Evolutionary conservation across 2,329 filamentous ascomycete genomes (phyloP), one percentile per base, ranked within the genome.

Genomic region (Aurifilum marmelostoma): DNA sequence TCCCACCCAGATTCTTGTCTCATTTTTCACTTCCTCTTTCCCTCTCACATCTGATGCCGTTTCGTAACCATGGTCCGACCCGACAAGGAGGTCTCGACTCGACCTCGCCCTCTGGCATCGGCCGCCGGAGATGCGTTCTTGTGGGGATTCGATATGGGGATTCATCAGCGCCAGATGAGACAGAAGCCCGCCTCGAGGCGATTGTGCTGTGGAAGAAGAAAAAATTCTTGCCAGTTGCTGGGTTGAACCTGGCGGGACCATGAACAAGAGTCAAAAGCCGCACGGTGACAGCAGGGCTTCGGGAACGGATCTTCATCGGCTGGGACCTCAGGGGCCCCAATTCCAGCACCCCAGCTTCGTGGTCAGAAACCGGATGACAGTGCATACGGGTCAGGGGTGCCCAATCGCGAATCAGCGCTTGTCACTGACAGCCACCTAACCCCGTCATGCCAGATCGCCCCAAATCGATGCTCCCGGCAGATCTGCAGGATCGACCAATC

Each of bases 311-410:
- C 68, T 69, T 64, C 65, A 69, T 69, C 68, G 65, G 68, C 52
- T 69, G 37, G 37, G 29, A 67, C 58, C 8, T 37, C 18, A 37
- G 18, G 58, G 32, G 6, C 34, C 47, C 41, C 65, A 56, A 37
- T 58, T 47, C 64, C 58, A 60, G 52, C 43, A n/a, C 39, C 29
- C 41, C 54, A 61, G 39, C 61, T 54, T 41, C 66, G 34, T 60
- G 69, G 63, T 34, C 69, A 71, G 69, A 71, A 71, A 71, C 69
- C 67, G 69, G 69, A 71, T 71, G 69, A 69, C 69, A 71, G 67
- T 71, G 39, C 61, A 69, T 66, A 67, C 64, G 67, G 67, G 64
- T 67, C 54, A 71, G 67, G 69, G 67, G 67, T 66, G 60, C 64
- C 64, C 67, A 69, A 71, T 71, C 58, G 69, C 64, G 66, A 69